Evolutionary conservation across 495 filamentous ascomycete genomes (phyloP), one percentile per base, ranked within the genome.

Genomic region (Pyrenula massariospora): DNA sequence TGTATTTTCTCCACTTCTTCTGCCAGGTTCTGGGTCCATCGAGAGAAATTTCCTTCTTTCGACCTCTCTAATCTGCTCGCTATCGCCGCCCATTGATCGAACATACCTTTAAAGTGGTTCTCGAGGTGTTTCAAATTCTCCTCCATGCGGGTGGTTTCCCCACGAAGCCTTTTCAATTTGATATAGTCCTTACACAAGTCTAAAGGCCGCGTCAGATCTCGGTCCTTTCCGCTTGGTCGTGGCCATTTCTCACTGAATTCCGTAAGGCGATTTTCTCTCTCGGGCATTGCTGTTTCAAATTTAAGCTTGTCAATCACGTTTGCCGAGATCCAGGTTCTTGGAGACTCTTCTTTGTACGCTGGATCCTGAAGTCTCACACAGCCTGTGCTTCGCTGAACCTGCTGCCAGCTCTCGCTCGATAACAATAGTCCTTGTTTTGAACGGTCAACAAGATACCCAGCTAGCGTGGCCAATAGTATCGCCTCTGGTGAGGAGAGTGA

Each of bases 361-460:
- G 72, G 65, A 42, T 63, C 68, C 11, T 22, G 58, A 19, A 64
- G 68, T 24, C 56, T 42, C 12, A 64, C 68, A 0, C 65, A 70
- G 57, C 62, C 68, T 36, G 71, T 64, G 3, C 65, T 71, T 57
- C 73, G 72, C 15, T 73, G 73, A 25, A 84, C 75, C 23, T 60
- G 49, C 2, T 71, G 57, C 79, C 80, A 89, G 23, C 78, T 74
- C 0, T 73, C 64, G 11, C 81, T 72, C 20, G 72, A 77, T 25
- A 94, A 85, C n/a, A 72, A 69, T 53, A 83, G 77, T 10, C 91
- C 91, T 42, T 86, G 82, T 63, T 96, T 97, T 12, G 81, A 76
- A 12, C 84, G 80, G 62, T 97, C 92, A 3, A 95, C 88, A 2
- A 97, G 70, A 36, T 85, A 73, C 50, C 89, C 86, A 10, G 95